Evolutionary conservation across 768 basidiomycete genomes (phyloP).

Genomic region (Pluteus cervinus): DNA sequence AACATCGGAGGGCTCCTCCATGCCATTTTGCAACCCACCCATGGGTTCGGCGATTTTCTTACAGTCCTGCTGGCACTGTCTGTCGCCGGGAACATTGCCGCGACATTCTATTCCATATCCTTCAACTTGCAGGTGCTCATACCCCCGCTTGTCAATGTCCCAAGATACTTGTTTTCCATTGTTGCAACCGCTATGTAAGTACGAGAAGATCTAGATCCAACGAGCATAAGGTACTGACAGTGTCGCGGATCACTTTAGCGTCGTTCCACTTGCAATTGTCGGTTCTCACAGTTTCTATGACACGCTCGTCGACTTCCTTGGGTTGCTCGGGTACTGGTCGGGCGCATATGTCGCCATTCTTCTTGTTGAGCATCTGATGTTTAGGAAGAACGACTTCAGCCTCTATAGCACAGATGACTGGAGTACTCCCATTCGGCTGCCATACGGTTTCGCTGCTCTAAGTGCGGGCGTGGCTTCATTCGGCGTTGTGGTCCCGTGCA

Average conservation of each 20-base stretch:
- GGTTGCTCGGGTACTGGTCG: constrained; percentile 66
- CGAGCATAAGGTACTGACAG: not conserved
- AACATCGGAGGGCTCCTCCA: constrained; percentile 68
- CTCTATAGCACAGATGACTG: constrained; percentile 52
- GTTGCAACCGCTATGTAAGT: constrained; percentile 66
- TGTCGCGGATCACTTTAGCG: constrained; percentile 27
- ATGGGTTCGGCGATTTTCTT: constrained; percentile 73
- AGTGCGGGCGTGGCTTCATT: constrained; percentile 46
- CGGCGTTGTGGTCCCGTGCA: constrained; percentile 56
- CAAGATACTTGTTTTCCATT: constrained; percentile 73
- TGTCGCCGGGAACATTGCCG: constrained; percentile 76
- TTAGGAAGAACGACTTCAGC: constrained; percentile 47
- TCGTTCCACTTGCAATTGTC: constrained; percentile 69
- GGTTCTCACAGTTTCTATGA: constrained; percentile 70
- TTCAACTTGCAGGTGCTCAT: constrained; percentile 68
- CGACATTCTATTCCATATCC: constrained; percentile 76
- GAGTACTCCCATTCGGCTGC: constrained; percentile 51
- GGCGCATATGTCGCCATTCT: constrained; percentile 58
- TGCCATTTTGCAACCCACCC: constrained; percentile 65
- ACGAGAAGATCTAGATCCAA: not conserved
- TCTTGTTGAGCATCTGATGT: constrained; percentile 62
- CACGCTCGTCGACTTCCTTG: constrained; percentile 69
- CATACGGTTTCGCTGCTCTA: constrained; percentile 64
- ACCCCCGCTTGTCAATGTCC: constrained; percentile 52
- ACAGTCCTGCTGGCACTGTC: constrained; percentile 77